These are phyloP conservation scores for Dovyalis caffra DNA, from an alignment of 345 rosid species.

Conservation along the genomic window DNA sequence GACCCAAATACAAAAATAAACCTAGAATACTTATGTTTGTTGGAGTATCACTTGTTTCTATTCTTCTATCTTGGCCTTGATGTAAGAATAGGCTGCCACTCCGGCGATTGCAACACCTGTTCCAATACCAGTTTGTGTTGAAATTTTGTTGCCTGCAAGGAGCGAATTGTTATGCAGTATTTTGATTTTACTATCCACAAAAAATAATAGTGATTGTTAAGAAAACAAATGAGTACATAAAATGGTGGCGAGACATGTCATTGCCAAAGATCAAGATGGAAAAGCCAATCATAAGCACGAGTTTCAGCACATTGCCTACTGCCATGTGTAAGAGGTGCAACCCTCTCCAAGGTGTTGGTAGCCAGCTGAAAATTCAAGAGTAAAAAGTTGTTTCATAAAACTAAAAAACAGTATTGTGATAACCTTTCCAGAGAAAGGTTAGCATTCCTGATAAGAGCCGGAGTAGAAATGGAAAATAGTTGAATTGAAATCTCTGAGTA, in stretches of 20 bases:
- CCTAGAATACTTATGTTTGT: not conserved
- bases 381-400: not conserved
- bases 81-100: constrained; percentile 76
- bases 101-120: constrained; percentile 84
- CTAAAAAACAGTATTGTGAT: not conserved
- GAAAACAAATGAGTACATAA: not conserved
- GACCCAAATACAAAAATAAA: not conserved
- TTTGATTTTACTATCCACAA: not conserved
- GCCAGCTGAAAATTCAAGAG: constrained; percentile 62
- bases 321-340: constrained; percentile 98
- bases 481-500: not conserved
- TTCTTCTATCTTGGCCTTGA: constrained; percentile 93
- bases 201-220: not conserved
- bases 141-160: constrained; percentile 79
- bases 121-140: constrained; percentile 90
- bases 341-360: constrained; percentile 95
- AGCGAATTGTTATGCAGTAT: constrained; percentile 3
- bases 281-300: constrained; percentile 94
- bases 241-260: not conserved
- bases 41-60: constrained; percentile 58
- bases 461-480: not conserved
- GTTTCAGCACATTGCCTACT: constrained; percentile 96
- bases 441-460: not conserved
- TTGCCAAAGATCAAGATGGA: constrained; percentile 81
- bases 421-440: not conserved